These are phyloP conservation scores for Diutina ranongensis DNA, from an alignment of 1,139 yeast genomes.

Conservation along the genomic window DNA sequence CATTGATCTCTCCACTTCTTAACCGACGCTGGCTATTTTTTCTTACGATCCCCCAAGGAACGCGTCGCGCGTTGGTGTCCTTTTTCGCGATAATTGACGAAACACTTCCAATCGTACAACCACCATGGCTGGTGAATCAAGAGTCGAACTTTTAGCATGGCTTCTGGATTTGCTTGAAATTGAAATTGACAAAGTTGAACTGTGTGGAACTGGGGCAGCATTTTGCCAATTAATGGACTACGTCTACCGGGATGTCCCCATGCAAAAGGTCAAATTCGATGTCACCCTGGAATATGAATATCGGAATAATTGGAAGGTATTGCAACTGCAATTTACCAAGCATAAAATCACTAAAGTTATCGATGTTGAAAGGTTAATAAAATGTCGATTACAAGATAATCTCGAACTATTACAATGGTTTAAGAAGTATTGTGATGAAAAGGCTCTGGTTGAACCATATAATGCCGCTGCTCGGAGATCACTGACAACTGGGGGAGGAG, in stretches of 20 bases:
- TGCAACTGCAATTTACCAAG: slow-evolving; percentile 65
- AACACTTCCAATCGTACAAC: background rate
- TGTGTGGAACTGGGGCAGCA: slow-evolving; percentile 92
- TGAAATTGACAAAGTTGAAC: slow-evolving; percentile 70
- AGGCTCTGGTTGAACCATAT: slow-evolving; percentile 47
- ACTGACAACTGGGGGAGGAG: background rate
- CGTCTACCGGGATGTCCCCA: slow-evolving; percentile 69
- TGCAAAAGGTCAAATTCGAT: slow-evolving; percentile 62
- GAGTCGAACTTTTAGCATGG: slow-evolving; percentile 66
- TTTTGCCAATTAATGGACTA: slow-evolving; percentile 89
- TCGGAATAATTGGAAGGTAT: slow-evolving; percentile 68
- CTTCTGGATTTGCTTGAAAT: slow-evolving; percentile 59
- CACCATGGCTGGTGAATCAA: slow-evolving; percentile 3
- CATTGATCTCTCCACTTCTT: too few species aligned
- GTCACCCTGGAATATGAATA: slow-evolving; percentile 64
- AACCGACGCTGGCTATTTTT: too few species aligned
- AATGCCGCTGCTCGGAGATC: slow-evolving; percentile 40
- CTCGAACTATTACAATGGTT: slow-evolving; percentile 92
- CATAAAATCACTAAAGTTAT: slow-evolving; percentile 65
- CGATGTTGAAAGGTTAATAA: slow-evolving; percentile 71
- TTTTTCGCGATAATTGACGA: background rate
- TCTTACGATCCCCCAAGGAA: background rate
- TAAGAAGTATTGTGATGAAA: slow-evolving; percentile 69
- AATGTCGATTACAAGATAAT: slow-evolving; percentile 88
- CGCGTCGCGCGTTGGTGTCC: background rate